Base-by-base conservation (phyloP, 257 asterid species). In the Oldenlandia corymbosa region DNA sequence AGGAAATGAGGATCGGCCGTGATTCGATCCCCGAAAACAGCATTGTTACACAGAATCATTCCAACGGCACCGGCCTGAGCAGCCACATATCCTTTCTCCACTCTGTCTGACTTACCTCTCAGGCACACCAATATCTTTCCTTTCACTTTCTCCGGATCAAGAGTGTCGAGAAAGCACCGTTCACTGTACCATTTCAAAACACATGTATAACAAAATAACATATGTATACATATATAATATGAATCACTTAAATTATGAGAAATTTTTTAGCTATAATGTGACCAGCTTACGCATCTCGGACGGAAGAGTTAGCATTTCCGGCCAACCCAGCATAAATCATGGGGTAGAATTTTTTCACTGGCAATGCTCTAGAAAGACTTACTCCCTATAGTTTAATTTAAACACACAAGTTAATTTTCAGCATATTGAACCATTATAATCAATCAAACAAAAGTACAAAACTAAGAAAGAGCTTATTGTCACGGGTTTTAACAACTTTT, bases 101-200 rank as follows among this genome's bases (percentile, higher is more conserved):
- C 31, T 39, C 84, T 65, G 0, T 74, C 20, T 14, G 16, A 73
- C 0, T 20, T 49, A 0, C 95, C 95, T 58, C 88, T 67, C 7
- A 76, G 45, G 47, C 96, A 90, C 2, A 79, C 86, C 7, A 90
- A 65, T 28, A 91, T 80, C 30, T 84, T 85, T 2, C 88, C 96
- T 60, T 76, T 62, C 55, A 58, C 91, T 58, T 81, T 84, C 16
- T 37, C 14, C 0, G 81, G 55, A 49, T 91, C 90, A 43, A 91
- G 61, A 0, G 80, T 60, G 4, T 73, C 76, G 0, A 27, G 11
- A 39, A 14, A 47, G 66, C 97, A 90, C 2, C 72, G 71, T 8
- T 41, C 7, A 56, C 95, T 88, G 84, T 59, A 62, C 60, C n/a
- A n/a, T n/a, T n/a, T n/a, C n/a, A n/a, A n/a, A n/a, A n/a, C n/a